Base-by-base conservation (phyloP, 495 filamentous ascomycete genomes). In the Penicillium egyptiacum region DNA sequence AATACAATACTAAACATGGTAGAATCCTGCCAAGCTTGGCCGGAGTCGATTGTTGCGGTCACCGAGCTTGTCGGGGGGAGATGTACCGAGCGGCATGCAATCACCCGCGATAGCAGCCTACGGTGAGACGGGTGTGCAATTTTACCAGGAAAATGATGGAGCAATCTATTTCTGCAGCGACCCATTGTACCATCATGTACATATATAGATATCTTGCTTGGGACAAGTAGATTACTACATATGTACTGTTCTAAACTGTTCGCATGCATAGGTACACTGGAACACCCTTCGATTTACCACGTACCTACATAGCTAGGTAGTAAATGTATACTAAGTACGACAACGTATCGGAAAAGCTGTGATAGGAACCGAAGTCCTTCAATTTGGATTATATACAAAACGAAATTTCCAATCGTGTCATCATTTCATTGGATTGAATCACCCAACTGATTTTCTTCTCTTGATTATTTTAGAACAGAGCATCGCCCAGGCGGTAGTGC, bases 401-500 rank as follows among this genome's bases (percentile, higher is more conserved):
- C 26, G 40, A 55, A 53, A 47, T 25, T 37, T 31, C n/a, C 49
- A 56, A 46, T 61, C 53, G 35, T 46, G 49, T 63, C 57, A 52
- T 60, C 41, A 50, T 45, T 26, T 42, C 40, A 45, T 53, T 48
- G 44, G 22, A 12, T 41, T 43, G 35, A 25, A 44, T 37, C 43
- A 5, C 28, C 48, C 30, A 41, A 43, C 16, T 42, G 22, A 50
- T 26, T 19, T 37, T 45, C 25, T 4, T 17, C 16, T 39, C 19
- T 23, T 45, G 5, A 28, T 19, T 6, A 47, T 5, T 61, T 71
- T 74, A 81, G 69, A 87, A 87, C 43, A 85, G 72, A 59, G 84
- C 84, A 70, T 85, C 84, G 26, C 82, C 83, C 58, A 87, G 73
- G 61, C 82, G 75, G 70, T 83, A 84, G 63, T 74, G 76, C 28